Evolutionary conservation across 345 rosid genomes (phyloP), one percentile per base, ranked within the genome.

Genomic region (Toxicodendron radicans): DNA sequence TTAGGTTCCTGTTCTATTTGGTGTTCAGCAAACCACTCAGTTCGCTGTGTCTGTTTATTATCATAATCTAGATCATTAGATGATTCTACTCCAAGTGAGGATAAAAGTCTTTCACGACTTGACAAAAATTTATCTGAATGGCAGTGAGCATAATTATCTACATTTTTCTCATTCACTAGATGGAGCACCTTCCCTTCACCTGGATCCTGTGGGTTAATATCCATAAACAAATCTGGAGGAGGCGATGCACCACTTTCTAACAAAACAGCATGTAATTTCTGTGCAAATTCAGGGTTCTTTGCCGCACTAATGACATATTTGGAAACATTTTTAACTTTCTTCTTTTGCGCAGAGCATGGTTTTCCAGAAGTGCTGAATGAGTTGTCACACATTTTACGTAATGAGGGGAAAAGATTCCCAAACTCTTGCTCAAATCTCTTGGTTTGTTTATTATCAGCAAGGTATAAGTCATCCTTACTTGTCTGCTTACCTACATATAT

Each of bases 161-260:
- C 32, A 78, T 63, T 71, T 56, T 23, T 73, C 56, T 78, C 73
- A 69, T 80, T 77, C 68, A 73, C 79, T 74, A 78, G 72, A 72
- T 43, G 64, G 62, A 78, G 63, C 71, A 83, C 66, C 64, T 75
- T 79, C 62, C 66, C 64, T 73, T 77, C 86, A 72, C 75, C 78
- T 71, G 80, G 54, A 64, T 85, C 89, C 49, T 76, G 86, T 49
- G 87, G 80, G 68, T 90, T 85, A 53, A 85, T 80, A 81, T 86
- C 90, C 54, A 78, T 66, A 83, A 92, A 92, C 81, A 94, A 87
- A 87, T 89, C 94, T 52, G 92, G 80, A 48, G 97, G 96, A 73
- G 96, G 98, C 30, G 98, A 84, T 73, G 94, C 94, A 67, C 96
- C 98, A 83, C 97, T 90, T 79, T 92, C 97, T 76, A 87, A 81